Conservation (phyloP, 768 basidiomycete genomes). For the Mrakia gelida region DNA sequence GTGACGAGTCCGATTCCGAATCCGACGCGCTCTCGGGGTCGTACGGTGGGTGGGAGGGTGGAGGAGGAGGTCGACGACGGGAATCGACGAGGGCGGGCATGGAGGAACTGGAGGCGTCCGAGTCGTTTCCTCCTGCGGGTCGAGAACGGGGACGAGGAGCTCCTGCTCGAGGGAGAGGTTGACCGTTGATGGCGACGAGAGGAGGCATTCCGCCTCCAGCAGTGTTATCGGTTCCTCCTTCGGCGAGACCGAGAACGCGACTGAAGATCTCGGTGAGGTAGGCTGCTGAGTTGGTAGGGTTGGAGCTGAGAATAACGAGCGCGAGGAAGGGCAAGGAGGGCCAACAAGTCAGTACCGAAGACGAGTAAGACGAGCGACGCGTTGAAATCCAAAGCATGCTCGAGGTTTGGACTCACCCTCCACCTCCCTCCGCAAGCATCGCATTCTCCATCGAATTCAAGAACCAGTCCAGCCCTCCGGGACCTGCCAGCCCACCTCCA, state of each 20-base stretch:
- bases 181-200: neutral
- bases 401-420: neutral
- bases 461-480: neutral
- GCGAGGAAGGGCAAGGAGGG: neutral
- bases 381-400: too few relatives aligned
- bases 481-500: neutral
- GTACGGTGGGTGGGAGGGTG: neutral
- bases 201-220: neutral
- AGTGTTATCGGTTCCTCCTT: neutral
- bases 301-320: neutral
- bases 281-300: neutral
- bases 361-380: too few relatives aligned
- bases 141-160: neutral
- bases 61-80: neutral
- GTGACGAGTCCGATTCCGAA: neutral
- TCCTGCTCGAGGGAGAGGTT: too few relatives aligned
- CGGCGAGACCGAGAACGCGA: neutral
- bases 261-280: neutral
- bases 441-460: slow-evolving; percentile 7
- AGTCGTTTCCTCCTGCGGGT: neutral
- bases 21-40: neutral
- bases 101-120: neutral
- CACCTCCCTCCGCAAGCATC: neutral
- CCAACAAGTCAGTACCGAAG: neutral
- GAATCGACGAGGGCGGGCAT: neutral